Base-by-base conservation (phyloP, 148 eudicot genomes). In the Rheum nobile region DNA sequence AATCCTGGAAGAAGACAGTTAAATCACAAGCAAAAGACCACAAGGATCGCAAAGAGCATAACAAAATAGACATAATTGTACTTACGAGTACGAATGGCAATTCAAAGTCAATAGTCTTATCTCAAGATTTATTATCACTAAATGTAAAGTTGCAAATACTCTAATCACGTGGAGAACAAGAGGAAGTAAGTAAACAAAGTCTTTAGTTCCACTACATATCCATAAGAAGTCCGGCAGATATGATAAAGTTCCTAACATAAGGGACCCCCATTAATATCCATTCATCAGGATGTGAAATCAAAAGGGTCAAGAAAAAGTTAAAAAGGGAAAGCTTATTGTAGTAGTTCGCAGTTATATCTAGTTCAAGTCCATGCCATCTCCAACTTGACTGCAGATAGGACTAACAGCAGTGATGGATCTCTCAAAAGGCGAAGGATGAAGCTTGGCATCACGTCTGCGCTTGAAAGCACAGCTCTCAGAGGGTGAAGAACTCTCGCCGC, bases 281-380 rank as follows among this genome's bases (percentile, higher is more conserved):
- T 65, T 65, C 70, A 65, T 10, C 37, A 4, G 68, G 68, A 61
- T 61, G 35, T 37, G 37, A 31, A 61, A 61, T 61, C 12, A 12
- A 31, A 61, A 61, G 38, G 38, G 68, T 28, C 8, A 59, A 28
- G 67, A 26, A 57, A 24, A 57, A 57, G 65, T n/a, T n/a, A 16
- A 65, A 63, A 65, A 65, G 6, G 38, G 70, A 65, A 65, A 34
- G 39, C 41, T 65, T 31, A 31, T 65, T 65, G 16, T 31, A 16
- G 72, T 28, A 21, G 26, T 31, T 38, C 39, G 22, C n/a, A 8
- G 72, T 47, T 44, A 50, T 77, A 12, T 75, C 93, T 90, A 94
- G 91, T 79, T 94, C 91, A 90, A 79, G 84, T 94, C 98, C 98
- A 94, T 91, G 91, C 91, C 96, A 85, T 94, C 98, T 74, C 97